These are phyloP conservation scores for Trichomonas vaginalis DNA, from an alignment of 208 protist genomes.

Conservation along the genomic window DNA sequence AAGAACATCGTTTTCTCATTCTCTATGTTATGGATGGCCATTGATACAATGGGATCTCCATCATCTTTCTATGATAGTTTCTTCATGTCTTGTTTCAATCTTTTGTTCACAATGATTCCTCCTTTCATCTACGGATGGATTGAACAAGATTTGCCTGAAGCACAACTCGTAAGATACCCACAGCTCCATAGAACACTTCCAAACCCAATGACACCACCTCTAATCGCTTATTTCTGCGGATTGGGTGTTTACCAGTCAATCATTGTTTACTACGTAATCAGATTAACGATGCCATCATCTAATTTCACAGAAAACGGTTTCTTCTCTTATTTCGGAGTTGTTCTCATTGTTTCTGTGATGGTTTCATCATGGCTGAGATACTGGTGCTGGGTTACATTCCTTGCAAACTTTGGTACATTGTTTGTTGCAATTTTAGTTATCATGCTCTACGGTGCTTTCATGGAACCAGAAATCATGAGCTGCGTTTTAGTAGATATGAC, in stretches of 20 bases:
- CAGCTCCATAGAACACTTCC: background rate
- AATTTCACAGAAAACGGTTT: background rate
- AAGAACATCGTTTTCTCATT: slow-evolving; percentile 8
- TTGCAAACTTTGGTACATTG: background rate
- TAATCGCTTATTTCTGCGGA: background rate
- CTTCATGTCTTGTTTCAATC: slow-evolving; percentile 5
- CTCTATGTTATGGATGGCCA: background rate
- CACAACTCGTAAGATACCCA: background rate
- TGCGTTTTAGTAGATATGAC: background rate
- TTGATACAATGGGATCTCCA: background rate
- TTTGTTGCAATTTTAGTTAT: background rate
- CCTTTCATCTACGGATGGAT: background rate
- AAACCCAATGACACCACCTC: background rate
- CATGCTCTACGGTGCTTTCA: background rate
- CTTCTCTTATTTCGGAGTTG: background rate
- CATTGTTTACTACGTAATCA: background rate
- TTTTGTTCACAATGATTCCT: background rate
- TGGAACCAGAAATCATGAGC: background rate
- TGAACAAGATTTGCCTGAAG: background rate
- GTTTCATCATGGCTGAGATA: background rate
- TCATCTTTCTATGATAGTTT: background rate
- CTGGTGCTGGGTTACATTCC: background rate
- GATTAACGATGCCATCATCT: no score
- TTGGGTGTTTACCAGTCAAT: background rate
- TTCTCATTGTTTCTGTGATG: background rate